Conservation (phyloP, 2,329 filamentous ascomycete genomes). For the Colletotrichum agaves region DNA sequence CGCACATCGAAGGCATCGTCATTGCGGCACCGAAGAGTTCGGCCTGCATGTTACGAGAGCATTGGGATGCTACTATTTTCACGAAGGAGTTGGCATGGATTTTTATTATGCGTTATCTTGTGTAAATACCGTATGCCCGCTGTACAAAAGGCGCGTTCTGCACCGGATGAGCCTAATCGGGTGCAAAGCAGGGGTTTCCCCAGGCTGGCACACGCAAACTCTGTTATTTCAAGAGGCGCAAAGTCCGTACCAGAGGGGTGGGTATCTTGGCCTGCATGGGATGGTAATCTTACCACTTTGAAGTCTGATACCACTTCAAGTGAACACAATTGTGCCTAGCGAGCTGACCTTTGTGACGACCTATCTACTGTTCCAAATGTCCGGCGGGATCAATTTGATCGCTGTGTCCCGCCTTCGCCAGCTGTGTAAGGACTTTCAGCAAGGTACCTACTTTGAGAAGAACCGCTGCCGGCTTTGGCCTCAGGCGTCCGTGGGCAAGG, state of each 20-base stretch:
- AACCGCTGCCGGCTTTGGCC: too few species aligned
- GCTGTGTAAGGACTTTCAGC: too few species aligned
- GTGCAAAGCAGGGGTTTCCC: slow-evolving; percentile 11
- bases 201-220: background rate
- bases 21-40: slow-evolving; percentile 34
- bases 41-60: slow-evolving; percentile 14
- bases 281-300: slow-evolving; percentile 13
- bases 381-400: too few species aligned
- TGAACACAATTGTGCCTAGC: background rate
- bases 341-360: background rate
- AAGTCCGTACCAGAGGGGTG: too few species aligned
- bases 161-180: background rate
- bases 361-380: too few species aligned
- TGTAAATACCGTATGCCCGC: slow-evolving; percentile 17
- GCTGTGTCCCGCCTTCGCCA: too few species aligned
- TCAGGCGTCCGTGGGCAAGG: too few species aligned
- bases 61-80: slow-evolving; percentile 6
- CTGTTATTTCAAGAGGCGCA: background rate
- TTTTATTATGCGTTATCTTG: background rate
- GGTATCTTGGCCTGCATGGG: background rate
- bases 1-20: slow-evolving; percentile 30
- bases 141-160: slow-evolving; percentile 16
- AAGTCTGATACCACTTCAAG: background rate
- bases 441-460: too few species aligned
- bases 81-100: slow-evolving; percentile 21